Base-by-base conservation (phyloP, 164 flowering plant species). In the Santalum album region DNA sequence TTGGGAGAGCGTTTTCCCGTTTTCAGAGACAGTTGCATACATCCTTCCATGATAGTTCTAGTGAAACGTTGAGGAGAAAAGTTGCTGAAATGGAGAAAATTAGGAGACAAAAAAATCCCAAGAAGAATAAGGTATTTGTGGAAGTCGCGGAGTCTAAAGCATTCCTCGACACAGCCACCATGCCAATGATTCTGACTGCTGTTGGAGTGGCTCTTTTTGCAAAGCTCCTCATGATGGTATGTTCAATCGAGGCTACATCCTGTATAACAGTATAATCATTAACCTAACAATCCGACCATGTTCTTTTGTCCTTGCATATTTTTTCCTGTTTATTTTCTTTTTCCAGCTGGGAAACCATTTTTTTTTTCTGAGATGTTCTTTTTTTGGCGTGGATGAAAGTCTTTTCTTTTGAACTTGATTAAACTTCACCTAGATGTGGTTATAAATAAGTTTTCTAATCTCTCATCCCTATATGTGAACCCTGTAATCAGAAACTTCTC, bases 181-280 rank as follows among this genome's bases (percentile, higher is more conserved):
- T 79, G 84, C 92, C 89, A 3, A 75, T 86, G 85, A 57, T 75
- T 60, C 86, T 88, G 53, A 65, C 86, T 17, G 80, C 58, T 20
- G 88, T 77, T 27, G 98, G 79, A 1, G 63, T 78, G 51, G 96
- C 87, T 14, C 67, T 88, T 43, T 72, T 78, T 47, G 85, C 83
- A 18, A 88, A 91, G 66, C 63, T 91, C 21, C 79, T 88, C 42
- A 82, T 86, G 95, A 86, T 80, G 90, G 98, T 84, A 72, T 1
- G 50, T 38, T 38, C 14, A 38, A 11, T 38, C 42, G n/a, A n/a
- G n/a, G n/a, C n/a, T n/a, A n/a, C n/a, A n/a, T n/a, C n/a, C n/a
- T n/a, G n/a, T n/a, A n/a, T n/a, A n/a, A n/a, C n/a, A n/a, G n/a
- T n/a, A n/a, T n/a, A n/a, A n/a, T n/a, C n/a, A n/a, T n/a, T n/a